phyloP scores from a whole-genome alignment of 306 rosid species.

The Cajanus cajan region DNA sequence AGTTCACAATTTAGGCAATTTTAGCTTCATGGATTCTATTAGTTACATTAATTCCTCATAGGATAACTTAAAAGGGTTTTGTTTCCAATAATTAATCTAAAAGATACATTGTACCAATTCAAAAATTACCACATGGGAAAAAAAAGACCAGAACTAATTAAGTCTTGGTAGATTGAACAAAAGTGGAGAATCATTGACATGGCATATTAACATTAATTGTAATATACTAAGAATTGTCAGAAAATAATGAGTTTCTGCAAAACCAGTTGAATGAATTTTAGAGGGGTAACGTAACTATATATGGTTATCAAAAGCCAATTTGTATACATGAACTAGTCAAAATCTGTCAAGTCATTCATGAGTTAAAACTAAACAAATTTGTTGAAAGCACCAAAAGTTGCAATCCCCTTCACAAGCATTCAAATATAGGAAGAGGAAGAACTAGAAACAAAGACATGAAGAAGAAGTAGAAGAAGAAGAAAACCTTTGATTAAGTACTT shows the following conservation, averaged over 20 bases:
- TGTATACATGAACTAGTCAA: background rate
- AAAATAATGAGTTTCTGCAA: background rate
- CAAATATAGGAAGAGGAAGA: background rate
- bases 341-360: background rate
- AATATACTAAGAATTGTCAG: background rate
- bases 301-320: background rate
- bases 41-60: background rate
- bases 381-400: background rate
- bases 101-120: background rate
- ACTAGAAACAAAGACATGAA: background rate
- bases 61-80: background rate
- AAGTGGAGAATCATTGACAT: slow-evolving; percentile 5
- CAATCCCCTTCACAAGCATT: background rate
- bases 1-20: background rate
- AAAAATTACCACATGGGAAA: background rate
- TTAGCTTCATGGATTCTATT: background rate
- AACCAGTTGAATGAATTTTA: background rate
- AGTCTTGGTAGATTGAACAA: background rate
- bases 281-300: background rate
- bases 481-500: background rate
- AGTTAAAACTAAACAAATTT: too few relatives aligned
- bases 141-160: background rate
- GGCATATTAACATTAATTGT: too few relatives aligned
- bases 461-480: background rate
- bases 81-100: background rate